These are phyloP conservation scores for Penicillium sp. DNA, from an alignment of 2,329 filamentous ascomycete genomes.

Conservation along the genomic window DNA sequence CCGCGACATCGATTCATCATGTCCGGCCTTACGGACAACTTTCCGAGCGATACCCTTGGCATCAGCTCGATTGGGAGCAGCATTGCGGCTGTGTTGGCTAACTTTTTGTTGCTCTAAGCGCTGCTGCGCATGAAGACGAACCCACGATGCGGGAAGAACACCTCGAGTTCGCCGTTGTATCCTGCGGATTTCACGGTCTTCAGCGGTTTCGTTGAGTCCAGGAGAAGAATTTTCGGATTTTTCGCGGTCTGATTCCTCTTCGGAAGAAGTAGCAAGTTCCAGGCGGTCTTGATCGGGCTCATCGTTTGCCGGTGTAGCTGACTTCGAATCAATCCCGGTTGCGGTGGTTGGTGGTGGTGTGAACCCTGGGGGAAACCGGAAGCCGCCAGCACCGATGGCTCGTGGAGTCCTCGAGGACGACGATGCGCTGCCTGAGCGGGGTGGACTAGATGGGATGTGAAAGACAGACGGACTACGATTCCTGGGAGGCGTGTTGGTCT, in stretches of 20 bases:
- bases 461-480: conserved; percentile 18
- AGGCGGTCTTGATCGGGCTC: conserved; percentile 13
- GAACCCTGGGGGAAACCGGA: conserved; percentile 36
- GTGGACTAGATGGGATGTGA: conserved; percentile 39
- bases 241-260: conserved; percentile 18
- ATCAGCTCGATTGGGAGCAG: conserved; percentile 18
- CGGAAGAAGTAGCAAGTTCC: conserved; percentile 12
- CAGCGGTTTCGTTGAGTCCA: conserved; percentile 17
- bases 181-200: conserved; percentile 28
- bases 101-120: conserved; percentile 22
- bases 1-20: conserved; percentile 11
- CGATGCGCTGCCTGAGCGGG: conserved; percentile 33
- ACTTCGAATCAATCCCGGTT: conserved; percentile 21
- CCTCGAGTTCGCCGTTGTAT: conserved; percentile 43
- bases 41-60: conserved; percentile 34
- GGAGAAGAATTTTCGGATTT: conserved; percentile 18
- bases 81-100: conserved; percentile 20
- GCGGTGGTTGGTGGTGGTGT: conserved; percentile 26
- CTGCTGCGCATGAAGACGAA: conserved; percentile 38
- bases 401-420: conserved; percentile 20
- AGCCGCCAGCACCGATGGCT: conserved; percentile 18
- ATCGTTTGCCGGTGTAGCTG: conserved; percentile 15
- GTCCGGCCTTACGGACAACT: conserved; percentile 23
- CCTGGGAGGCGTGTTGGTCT: conserved; percentile 16
- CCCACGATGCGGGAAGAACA: conserved; percentile 47